These are phyloP conservation scores for Calonectria leucothoes DNA, from an alignment of 2,329 filamentous ascomycete species.

Conservation along the genomic window DNA sequence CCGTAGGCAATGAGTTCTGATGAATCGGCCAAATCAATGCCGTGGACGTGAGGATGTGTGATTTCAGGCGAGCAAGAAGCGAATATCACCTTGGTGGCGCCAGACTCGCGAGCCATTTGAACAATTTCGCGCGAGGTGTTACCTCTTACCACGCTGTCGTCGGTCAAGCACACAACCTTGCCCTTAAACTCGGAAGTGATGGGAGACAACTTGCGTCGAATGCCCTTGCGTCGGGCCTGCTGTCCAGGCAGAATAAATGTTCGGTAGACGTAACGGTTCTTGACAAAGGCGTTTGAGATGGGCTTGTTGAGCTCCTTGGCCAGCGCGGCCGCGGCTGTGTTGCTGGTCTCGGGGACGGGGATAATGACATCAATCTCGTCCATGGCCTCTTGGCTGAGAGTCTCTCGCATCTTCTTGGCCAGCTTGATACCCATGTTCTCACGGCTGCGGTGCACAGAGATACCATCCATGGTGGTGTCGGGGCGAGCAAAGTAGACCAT, in stretches of 20 bases:
- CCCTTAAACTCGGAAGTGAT: slow-evolving; percentile 88
- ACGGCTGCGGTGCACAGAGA: slow-evolving; percentile 85
- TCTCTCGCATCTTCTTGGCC: slow-evolving; percentile 76
- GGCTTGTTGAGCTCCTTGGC: slow-evolving; percentile 82
- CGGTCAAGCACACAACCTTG: slow-evolving; percentile 84
- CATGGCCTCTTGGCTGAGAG: slow-evolving; percentile 76
- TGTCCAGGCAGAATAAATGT: slow-evolving; percentile 83
- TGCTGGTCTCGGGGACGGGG: slow-evolving; percentile 79
- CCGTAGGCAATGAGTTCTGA: slow-evolving; percentile 56
- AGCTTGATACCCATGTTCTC: slow-evolving; percentile 89
- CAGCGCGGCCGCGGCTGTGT: slow-evolving; percentile 81
- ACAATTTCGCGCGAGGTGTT: slow-evolving; percentile 73
- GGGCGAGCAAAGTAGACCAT: slow-evolving; percentile 85
- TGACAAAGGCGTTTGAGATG: slow-evolving; percentile 83
- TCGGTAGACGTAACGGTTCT: slow-evolving; percentile 89
- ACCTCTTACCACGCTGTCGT: slow-evolving; percentile 90
- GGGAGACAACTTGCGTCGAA: slow-evolving; percentile 88
- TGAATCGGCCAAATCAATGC: slow-evolving; percentile 60
- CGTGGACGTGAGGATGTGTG: slow-evolving; percentile 82
- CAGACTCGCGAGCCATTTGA: slow-evolving; percentile 84
- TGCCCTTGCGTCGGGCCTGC: slow-evolving; percentile 82
- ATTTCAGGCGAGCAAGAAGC: slow-evolving; percentile 86
- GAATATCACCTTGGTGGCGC: slow-evolving; percentile 85
- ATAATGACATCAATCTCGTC: slow-evolving; percentile 85
- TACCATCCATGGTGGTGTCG: slow-evolving; percentile 86